Evolutionary conservation across 345 rosid genomes (phyloP), one percentile per base, ranked within the genome.

Genomic region (Sapria himalayana): DNA sequence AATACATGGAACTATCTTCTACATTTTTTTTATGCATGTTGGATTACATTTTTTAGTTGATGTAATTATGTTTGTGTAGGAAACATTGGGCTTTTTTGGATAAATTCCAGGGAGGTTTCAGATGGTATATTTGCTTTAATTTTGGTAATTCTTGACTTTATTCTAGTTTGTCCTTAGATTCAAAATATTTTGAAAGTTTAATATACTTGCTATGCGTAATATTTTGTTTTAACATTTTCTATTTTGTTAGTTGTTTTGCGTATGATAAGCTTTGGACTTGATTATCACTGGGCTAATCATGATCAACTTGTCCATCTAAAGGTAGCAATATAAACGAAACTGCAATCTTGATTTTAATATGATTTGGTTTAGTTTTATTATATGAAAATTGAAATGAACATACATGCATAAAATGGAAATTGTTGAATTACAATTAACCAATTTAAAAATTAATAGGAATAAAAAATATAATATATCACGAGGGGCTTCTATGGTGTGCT

Each of bases 41-140:
- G n/a, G n/a, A n/a, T n/a, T n/a, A n/a, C n/a, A n/a, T n/a, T n/a
- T 42, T 41, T 25, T 39, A 16, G 34, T 45, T 31, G 19, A 22
- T 34, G 24, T n/a, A 22, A 19, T 45, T 43, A 21, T 15, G 5
- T 33, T 39, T 6, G 38, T 41, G 25, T 58, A 86, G 94, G 67
- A 63, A 42, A 54, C 70, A 35, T n/a, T 86, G 73, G 76, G 56
- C 63, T 43, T 76, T 59, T 56, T 59, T 86, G 61, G 94, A 86
- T 55, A 72, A 65, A 50, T 74, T 62, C 50, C 70, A 92, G 18
- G 97, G 97, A 42, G 71, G 72, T 33, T 86, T 86, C 58, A 71
- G 94, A 45, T 86, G 94, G 97, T 94, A 86, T 48, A 86, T 81
- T 50, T 81, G 97, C 76, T 86, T 81, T 58, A 78, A 86, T 47